Evolutionary conservation across 179 eudicot species (phyloP), one percentile per base, ranked within the genome.

Genomic region (Sideroxylon spinosum): DNA sequence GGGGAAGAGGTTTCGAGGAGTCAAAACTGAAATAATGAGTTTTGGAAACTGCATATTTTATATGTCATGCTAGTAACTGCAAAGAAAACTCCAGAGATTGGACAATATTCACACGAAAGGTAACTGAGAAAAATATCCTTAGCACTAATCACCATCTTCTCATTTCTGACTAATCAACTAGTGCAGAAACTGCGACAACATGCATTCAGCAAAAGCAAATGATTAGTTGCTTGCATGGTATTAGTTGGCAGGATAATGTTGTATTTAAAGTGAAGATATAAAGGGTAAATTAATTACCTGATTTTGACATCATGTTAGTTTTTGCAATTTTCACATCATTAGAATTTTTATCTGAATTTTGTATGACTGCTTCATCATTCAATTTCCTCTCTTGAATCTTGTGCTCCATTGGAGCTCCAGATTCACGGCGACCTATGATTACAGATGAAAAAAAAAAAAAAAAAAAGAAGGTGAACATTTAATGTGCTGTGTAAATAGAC

Each of bases 261-360:
- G 61, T 26, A 22, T 23, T 8, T 14, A 12, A 55, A 14, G 49
- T 55, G 76, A 29, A 65, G 22, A n/a, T 0, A 55, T 26, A 52
- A 57, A 5, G 14, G 29, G 65, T 3, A 5, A 11, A 71, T 25
- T 77, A 67, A 20, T 59, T 82, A 81, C 88, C 88, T 83, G 80
- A 17, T n/a, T 68, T 79, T 25, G 85, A 79, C 60, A 85, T 17
- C 10, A 10, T 68, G 20, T 70, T 61, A 32, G 76, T 49, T 59
- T 22, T 73, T 17, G 67, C 75, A 59, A 16, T 74, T 13, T 75
- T 83, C 44, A 56, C 37, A 44, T 46, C 73, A 73, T 64, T 81
- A 13, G 59, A 17, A 29, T 68, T 73, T 48, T 77, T 85, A 23
- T 80, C 78, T 23, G 69, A 66, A 48, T 67, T 76, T 59, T 56